A percentile compares a stretch with the other conserved stretches of the same genome.
Conservation (phyloP, 2,329 filamentous ascomycete species). For the Trichophyton rubrum region DNA sequence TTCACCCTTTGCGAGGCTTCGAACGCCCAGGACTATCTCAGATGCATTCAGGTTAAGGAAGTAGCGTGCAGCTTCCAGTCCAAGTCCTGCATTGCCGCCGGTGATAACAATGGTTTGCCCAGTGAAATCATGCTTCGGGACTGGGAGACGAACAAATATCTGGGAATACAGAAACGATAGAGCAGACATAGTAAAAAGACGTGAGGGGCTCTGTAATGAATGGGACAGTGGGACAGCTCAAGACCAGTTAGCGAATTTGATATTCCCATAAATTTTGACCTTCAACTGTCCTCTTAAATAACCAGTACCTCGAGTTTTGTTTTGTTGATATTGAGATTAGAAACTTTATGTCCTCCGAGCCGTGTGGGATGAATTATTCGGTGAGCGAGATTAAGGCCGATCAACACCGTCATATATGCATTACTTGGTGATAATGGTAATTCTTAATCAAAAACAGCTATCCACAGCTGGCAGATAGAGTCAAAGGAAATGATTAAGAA, state of each 20-base stretch:
- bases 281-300: neutral
- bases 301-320: neutral
- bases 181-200: neutral
- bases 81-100: slow-evolving; percentile 30
- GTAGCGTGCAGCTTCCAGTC: slow-evolving; percentile 29
- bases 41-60: slow-evolving; percentile 22
- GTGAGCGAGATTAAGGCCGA: neutral
- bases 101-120: slow-evolving; percentile 24
- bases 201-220: neutral
- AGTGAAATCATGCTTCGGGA: neutral
- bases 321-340: neutral
- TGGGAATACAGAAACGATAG: neutral
- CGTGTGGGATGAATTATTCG: neutral
- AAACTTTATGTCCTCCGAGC: neutral
- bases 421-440: neutral
- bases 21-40: slow-evolving; percentile 30
- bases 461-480: neutral
- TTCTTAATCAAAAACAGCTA: neutral
- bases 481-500: neutral
- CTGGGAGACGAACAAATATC: neutral
- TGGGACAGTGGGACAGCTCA: neutral
- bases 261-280: neutral
- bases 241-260: neutral
- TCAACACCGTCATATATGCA: neutral
- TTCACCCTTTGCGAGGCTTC: slow-evolving; percentile 23